Evolutionary conservation across 2,329 filamentous ascomycete species (phyloP).

Genomic region (Trichoderma koningiopsis): DNA sequence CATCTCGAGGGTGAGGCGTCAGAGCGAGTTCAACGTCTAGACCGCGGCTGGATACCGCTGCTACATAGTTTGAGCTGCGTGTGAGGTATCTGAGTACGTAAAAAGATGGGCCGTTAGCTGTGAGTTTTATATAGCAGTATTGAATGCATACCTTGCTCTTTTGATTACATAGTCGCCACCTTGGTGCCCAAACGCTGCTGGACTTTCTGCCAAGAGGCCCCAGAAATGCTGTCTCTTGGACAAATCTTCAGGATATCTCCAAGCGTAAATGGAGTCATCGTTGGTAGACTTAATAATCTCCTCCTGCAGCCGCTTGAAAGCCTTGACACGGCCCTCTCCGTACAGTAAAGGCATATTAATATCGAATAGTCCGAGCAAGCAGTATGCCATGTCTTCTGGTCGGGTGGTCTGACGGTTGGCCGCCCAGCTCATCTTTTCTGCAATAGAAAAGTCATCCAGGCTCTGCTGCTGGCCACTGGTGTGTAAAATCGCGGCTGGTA

Average conservation of each 20-base stretch:
- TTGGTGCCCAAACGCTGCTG: slow-evolving; percentile 33
- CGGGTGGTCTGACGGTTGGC: slow-evolving; percentile 35
- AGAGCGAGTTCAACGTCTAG: slow-evolving; percentile 34
- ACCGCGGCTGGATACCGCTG: slow-evolving; percentile 33
- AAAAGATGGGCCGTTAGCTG: neutral
- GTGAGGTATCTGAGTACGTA: slow-evolving; percentile 28
- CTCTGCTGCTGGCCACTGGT: slow-evolving; percentile 9
- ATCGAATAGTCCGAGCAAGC: slow-evolving; percentile 38
- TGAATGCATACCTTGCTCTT: slow-evolving; percentile 27
- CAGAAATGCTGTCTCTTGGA: slow-evolving; percentile 31
- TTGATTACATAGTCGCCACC: slow-evolving; percentile 10
- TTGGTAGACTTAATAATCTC: slow-evolving; percentile 36
- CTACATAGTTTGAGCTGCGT: slow-evolving; percentile 29
- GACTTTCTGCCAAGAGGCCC: slow-evolving; percentile 34
- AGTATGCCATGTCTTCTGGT: slow-evolving; percentile 39
- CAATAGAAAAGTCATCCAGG: slow-evolving; percentile 30
- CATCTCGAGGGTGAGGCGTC: slow-evolving; percentile 35
- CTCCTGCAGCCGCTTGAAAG: slow-evolving; percentile 36
- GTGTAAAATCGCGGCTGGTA: slow-evolving; percentile 29
- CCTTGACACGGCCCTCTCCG: slow-evolving; percentile 36
- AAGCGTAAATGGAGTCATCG: slow-evolving; percentile 38
- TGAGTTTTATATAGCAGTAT: neutral
- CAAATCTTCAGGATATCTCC: slow-evolving; percentile 29
- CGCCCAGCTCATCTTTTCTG: slow-evolving; percentile 39
- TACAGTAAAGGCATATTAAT: slow-evolving; percentile 41